A percentile compares a stretch with the other conserved stretches of the same genome.
Conservation (phyloP, 2,329 filamentous ascomycete species). For the Pseudopyricularia cyperi region DNA sequence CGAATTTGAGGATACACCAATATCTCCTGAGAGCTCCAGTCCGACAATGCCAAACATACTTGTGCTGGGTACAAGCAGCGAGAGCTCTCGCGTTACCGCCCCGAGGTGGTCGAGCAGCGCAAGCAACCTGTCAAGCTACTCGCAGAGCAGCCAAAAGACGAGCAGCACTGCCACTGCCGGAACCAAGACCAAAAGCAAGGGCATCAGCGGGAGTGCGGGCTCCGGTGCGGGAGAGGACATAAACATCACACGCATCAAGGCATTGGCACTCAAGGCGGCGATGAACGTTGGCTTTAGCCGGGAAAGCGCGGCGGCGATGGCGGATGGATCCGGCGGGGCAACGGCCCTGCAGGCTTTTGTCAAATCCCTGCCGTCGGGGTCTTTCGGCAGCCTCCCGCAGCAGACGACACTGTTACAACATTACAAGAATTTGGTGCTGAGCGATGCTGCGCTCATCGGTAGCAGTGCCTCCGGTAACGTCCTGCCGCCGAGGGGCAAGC, state of each 20-base stretch:
- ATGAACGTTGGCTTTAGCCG: slow-evolving; percentile 73
- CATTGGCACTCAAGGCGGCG: slow-evolving; percentile 71
- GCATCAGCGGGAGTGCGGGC: not conserved
- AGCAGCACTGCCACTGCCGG: slow-evolving; percentile 53
- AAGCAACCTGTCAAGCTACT: slow-evolving; percentile 68
- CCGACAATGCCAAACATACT: slow-evolving; percentile 76
- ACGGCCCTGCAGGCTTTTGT: slow-evolving; percentile 60
- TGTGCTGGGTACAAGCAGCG: slow-evolving; percentile 57
- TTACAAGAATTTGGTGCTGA: slow-evolving; percentile 69
- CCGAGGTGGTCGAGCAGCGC: slow-evolving; percentile 68
- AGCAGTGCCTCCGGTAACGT: not conserved
- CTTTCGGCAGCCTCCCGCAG: slow-evolving; percentile 61
- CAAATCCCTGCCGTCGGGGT: slow-evolving; percentile 58
- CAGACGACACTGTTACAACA: slow-evolving; percentile 61
- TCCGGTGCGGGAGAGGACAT: slow-evolving; percentile 49
- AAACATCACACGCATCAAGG: slow-evolving; percentile 65
- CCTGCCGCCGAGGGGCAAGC: slow-evolving; percentile 43
- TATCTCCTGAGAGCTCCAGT: slow-evolving; percentile 66
- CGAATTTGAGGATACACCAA: slow-evolving; percentile 82
- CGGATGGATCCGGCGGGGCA: slow-evolving; percentile 27
- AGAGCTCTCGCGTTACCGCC: slow-evolving; percentile 21
- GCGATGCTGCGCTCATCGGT: slow-evolving; percentile 38
- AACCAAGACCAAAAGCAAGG: slow-evolving; percentile 34
- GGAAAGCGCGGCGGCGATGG: slow-evolving; percentile 26
- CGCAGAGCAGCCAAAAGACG: slow-evolving; percentile 52